Evolutionary conservation across 2,329 filamentous ascomycete species (phyloP).

Genomic region (Sporothrix brasiliensis): DNA sequence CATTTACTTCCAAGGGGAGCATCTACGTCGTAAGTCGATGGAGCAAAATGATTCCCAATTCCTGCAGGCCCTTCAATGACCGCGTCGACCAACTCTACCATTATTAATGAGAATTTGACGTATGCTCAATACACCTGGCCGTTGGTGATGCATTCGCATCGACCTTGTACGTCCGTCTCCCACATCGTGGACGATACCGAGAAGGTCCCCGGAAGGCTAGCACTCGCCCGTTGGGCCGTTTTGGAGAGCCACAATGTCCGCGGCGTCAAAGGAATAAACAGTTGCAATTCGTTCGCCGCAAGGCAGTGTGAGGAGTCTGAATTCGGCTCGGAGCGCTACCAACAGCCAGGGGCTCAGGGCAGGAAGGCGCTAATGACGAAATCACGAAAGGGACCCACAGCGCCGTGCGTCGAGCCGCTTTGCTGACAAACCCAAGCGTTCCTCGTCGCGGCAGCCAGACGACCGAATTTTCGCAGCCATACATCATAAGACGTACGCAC

Average conservation of each 20-base stretch:
- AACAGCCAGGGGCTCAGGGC: slow-evolving; percentile 1
- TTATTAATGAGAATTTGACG: too few species aligned
- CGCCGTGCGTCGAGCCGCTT: background rate
- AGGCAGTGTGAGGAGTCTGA: background rate
- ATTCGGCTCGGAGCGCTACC: slow-evolving; percentile 6
- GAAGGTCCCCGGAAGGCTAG: background rate
- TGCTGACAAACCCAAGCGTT: slow-evolving; percentile 15
- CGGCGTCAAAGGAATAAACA: too few species aligned
- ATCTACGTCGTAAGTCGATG: background rate
- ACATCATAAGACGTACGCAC: too few species aligned
- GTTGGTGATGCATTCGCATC: too few species aligned
- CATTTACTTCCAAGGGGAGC: background rate
- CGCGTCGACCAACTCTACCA: too few species aligned
- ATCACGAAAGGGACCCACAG: background rate
- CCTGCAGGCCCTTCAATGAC: background rate
- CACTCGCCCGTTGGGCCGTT: background rate
- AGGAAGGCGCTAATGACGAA: slow-evolving; percentile 3
- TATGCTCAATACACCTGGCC: too few species aligned
- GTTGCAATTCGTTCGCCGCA: background rate
- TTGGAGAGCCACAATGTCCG: background rate
- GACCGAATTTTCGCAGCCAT: too few species aligned
- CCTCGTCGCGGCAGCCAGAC: too few species aligned
- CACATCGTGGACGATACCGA: background rate
- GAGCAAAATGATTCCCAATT: background rate
- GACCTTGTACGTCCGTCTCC: background rate